These are phyloP conservation scores for Halenospora varia DNA, from an alignment of 495 filamentous ascomycete genomes.

Conservation along the genomic window DNA sequence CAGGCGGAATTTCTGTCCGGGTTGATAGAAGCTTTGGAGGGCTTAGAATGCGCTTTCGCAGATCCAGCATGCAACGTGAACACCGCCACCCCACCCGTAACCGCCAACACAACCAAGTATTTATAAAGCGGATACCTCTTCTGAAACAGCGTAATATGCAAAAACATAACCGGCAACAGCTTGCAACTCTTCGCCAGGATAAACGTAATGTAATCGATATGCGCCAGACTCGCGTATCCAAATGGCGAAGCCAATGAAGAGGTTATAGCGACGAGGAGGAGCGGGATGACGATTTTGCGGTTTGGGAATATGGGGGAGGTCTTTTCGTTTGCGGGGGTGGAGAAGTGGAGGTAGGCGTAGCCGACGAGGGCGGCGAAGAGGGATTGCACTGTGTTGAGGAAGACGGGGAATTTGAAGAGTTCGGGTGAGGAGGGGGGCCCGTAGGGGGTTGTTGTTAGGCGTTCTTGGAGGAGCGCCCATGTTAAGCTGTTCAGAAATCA, in stretches of 20 bases:
- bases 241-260: slow-evolving; percentile 88
- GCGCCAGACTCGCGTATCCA: slow-evolving; percentile 86
- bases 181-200: slow-evolving; percentile 98
- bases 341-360: slow-evolving; percentile 71
- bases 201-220: slow-evolving; percentile 99
- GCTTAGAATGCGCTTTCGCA: slow-evolving; percentile 43
- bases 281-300: slow-evolving; percentile 64
- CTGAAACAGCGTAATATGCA: slow-evolving; percentile 90
- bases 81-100: slow-evolving; percentile 88
- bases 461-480: slow-evolving; percentile 95
- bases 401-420: slow-evolving; percentile 86
- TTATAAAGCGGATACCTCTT: slow-evolving; percentile 93
- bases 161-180: slow-evolving; percentile 92
- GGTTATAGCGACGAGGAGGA: slow-evolving; percentile 81
- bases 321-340: slow-evolving; percentile 46
- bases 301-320: slow-evolving; percentile 73
- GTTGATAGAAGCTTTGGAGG: slow-evolving; percentile 29
- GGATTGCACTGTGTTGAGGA: slow-evolving; percentile 95
- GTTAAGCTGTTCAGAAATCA: slow-evolving; percentile 66
- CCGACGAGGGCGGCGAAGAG: slow-evolving; percentile 80
- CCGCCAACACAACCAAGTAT: slow-evolving; percentile 85
- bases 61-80: slow-evolving; percentile 85
- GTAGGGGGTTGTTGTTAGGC: slow-evolving; percentile 93
- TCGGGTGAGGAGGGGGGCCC: slow-evolving; percentile 53
- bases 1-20: slow-evolving; percentile 55